Evolutionary conservation across 2,329 filamentous ascomycete species (phyloP).

Genomic region (Paradendryphiella salina): DNA sequence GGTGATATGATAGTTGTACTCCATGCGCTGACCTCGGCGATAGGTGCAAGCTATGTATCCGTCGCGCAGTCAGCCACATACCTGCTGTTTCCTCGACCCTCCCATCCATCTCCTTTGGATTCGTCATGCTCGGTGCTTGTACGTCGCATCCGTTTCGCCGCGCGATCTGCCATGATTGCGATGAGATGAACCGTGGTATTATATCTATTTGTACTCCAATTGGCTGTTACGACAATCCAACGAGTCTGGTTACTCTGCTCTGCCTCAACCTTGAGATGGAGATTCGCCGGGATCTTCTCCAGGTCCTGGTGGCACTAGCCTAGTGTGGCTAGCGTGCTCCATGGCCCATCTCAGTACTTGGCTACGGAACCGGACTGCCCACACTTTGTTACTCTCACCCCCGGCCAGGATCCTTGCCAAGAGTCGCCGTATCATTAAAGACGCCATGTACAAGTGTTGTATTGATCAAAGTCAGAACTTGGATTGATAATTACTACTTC

Average conservation of each 20-base stretch:
- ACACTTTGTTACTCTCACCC: background rate
- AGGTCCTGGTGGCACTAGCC: conserved; percentile 6
- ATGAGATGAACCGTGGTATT: background rate
- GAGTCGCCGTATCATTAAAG: too few species aligned
- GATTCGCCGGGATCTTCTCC: conserved; percentile 17
- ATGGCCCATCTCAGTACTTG: background rate
- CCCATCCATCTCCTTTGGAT: conserved; percentile 42
- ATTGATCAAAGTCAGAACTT: too few species aligned
- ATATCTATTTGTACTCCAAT: conserved; percentile 4
- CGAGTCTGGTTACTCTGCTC: conserved; percentile 6
- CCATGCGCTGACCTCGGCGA: conserved; percentile 30
- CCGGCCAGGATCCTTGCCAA: background rate
- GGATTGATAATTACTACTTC: too few species aligned
- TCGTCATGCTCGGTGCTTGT: conserved; percentile 48
- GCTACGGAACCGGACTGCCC: background rate
- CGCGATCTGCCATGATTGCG: conserved; percentile 35
- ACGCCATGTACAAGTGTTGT: too few species aligned
- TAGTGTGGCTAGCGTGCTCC: background rate
- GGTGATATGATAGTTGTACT: conserved; percentile 26
- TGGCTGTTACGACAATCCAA: conserved; percentile 14
- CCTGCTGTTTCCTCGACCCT: conserved; percentile 37
- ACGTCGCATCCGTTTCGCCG: conserved; percentile 47
- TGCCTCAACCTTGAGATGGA: conserved; percentile 14
- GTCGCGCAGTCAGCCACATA: conserved; percentile 38
- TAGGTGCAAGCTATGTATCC: conserved; percentile 24